Conservation (phyloP, 179 eudicot species). For the Monotropa hypopitys region DNA sequence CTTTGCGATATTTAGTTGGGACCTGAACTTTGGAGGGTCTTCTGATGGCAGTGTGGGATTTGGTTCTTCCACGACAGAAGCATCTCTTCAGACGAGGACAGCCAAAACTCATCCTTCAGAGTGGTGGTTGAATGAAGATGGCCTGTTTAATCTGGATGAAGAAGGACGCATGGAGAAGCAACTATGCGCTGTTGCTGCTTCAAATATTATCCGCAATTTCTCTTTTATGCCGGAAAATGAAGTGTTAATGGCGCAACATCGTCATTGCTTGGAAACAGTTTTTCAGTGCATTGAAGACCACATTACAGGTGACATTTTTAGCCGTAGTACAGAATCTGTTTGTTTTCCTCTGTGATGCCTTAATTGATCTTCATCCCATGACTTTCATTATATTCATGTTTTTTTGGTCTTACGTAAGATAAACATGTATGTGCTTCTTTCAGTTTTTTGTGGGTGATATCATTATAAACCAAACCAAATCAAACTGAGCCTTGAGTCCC, state of each 20-base stretch:
- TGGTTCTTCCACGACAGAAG: slow-evolving; percentile 42
- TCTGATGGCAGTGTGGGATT: slow-evolving; percentile 34
- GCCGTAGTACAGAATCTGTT: too few species aligned
- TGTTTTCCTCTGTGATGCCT: not conserved
- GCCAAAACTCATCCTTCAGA: slow-evolving; percentile 37
- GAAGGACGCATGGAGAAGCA: slow-evolving; percentile 90
- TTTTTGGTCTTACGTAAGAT: not conserved
- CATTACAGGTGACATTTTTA: slow-evolving; percentile 36
- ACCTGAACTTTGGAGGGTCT: slow-evolving; percentile 15
- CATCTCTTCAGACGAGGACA: slow-evolving; percentile 35
- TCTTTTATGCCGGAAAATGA: slow-evolving; percentile 95
- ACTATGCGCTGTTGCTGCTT: slow-evolving; percentile 92
- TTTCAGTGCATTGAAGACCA: slow-evolving; percentile 88
- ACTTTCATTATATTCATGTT: not conserved
- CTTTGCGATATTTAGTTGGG: not conserved
- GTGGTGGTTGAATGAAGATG: slow-evolving; percentile 97
- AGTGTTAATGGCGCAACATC: slow-evolving; percentile 76
- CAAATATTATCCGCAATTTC: slow-evolving; percentile 85
- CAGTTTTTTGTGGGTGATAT: not conserved
- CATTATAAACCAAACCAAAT: too few species aligned
- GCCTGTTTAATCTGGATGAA: slow-evolving; percentile 80
- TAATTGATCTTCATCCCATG: not conserved
- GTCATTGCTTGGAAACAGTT: slow-evolving; percentile 85
- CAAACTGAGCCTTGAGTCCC: too few species aligned
- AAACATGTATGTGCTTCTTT: not conserved